These are phyloP conservation scores for Colletotrichum gloeosporioides DNA, from an alignment of 2,329 filamentous ascomycete species.

Conservation along the genomic window DNA sequence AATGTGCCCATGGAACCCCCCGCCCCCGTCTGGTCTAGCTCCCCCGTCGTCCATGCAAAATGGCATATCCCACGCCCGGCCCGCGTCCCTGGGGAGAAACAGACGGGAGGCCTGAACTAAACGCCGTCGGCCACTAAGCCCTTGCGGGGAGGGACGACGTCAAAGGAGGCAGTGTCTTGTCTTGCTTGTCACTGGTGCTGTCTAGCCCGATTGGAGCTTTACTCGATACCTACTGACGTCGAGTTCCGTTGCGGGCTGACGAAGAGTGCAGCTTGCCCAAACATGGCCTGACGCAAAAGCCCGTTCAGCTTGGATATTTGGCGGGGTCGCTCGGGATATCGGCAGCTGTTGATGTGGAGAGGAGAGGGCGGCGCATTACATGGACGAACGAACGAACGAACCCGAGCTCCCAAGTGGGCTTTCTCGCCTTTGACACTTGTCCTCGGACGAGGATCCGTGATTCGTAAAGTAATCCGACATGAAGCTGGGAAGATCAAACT, in stretches of 20 bases:
- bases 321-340: conserved; percentile 9
- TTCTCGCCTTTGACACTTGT: background rate
- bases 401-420: background rate
- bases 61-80: background rate
- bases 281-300: conserved; percentile 2
- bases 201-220: background rate
- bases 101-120: background rate
- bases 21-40: background rate
- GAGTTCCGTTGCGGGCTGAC: background rate
- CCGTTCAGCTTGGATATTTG: background rate
- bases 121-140: background rate
- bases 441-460: background rate
- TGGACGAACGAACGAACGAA: background rate
- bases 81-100: background rate
- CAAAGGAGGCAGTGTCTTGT: background rate
- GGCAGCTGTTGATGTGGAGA: background rate
- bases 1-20: background rate
- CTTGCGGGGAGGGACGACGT: background rate
- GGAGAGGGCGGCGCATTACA: background rate
- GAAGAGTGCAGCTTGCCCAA: background rate
- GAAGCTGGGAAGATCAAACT: background rate
- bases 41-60: background rate
- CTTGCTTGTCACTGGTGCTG: background rate
- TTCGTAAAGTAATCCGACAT: background rate
- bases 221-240: background rate